Base-by-base conservation (phyloP, 305 asterid genomes). In the Fraxinus platypoda region DNA sequence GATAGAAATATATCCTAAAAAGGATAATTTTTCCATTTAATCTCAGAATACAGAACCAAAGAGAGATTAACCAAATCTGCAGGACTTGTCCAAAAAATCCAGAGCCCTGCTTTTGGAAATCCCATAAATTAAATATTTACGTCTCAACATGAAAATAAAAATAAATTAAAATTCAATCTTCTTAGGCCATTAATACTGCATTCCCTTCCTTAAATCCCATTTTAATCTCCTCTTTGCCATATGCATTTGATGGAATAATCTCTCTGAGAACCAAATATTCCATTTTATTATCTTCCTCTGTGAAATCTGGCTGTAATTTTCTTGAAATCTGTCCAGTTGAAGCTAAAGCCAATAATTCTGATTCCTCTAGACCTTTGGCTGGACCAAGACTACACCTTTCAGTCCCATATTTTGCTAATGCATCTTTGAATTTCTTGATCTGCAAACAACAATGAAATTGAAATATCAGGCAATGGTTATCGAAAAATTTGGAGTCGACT, bases 361-460 rank as follows among this genome's bases (percentile, higher is more conserved):
- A 74, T 6, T 90, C 93, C 8, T 88, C 90, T 1, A 92, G 77
- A 1, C 97, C 97, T 82, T 91, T 91, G 2, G 92, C 88, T 17
- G 92, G 90, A 28, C 94, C 93, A 11, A 85, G 46, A 12, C 87
- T 78, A 2, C 85, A 68, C 12, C 84, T 81, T 37, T 82, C 89
- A 3, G 82, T 83, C 33, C 93, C 93, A n/a, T 92, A 86, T 77
- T 88, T 92, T 11, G 84, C 88, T 71, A 92, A 41, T 77, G 97
- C 94, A 80, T 91, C 93, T 68, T 91, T 92, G 71, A 92, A 91
- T 80, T 92, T 92, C 85, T 89, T 89, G 87, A 92, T 89, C 94
- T 90, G 86, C 71, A 73, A 17, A 85, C 15, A 80, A 72, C 15
- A 0, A 3, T 15, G 59, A 46, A 46, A 3, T 46, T 4, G n/a